Percentiles rank a stretch among this genome's conserved stretches.
Evolutionary conservation across 2,329 filamentous ascomycete genomes (phyloP).

Genomic region (Phaeosphaeria sp.): DNA sequence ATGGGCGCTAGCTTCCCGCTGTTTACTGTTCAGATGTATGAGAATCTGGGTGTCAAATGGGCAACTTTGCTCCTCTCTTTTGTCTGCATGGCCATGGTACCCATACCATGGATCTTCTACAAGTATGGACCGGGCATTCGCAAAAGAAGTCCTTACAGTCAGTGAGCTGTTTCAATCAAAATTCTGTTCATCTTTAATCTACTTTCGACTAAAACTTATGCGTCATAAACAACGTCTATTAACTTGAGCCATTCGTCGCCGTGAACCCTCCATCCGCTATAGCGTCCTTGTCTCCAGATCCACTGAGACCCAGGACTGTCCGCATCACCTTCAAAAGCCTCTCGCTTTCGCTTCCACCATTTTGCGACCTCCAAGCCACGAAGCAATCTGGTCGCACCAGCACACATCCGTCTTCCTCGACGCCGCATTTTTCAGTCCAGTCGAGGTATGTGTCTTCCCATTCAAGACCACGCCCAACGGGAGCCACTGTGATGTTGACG

Average conservation of each 20-base stretch:
- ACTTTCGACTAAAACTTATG: too few species aligned
- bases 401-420: slow-evolving; percentile 65
- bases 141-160: slow-evolving; percentile 24
- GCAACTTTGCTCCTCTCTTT: slow-evolving; percentile 49
- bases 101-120: slow-evolving; percentile 32
- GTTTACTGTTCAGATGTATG: slow-evolving; percentile 46
- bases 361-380: slow-evolving; percentile 59
- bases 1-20: slow-evolving; percentile 44
- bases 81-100: slow-evolving; percentile 40
- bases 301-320: slow-evolving; percentile 10
- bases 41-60: slow-evolving; percentile 45
- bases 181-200: not conserved
- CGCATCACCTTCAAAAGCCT: slow-evolving; percentile 32
- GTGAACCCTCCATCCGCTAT: not conserved
- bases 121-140: slow-evolving; percentile 31
- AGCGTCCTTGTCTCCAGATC: not conserved
- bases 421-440: slow-evolving; percentile 61
- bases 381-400: slow-evolving; percentile 67
- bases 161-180: not conserved
- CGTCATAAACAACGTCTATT: not conserved
- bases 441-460: slow-evolving; percentile 69
- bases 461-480: slow-evolving; percentile 65
- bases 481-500: slow-evolving; percentile 57
- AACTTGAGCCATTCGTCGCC: not conserved
- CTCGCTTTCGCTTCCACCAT: slow-evolving; percentile 19